These are phyloP conservation scores for Gastrolobium villosum DNA, from an alignment of 306 rosid genomes.

Conservation along the genomic window DNA sequence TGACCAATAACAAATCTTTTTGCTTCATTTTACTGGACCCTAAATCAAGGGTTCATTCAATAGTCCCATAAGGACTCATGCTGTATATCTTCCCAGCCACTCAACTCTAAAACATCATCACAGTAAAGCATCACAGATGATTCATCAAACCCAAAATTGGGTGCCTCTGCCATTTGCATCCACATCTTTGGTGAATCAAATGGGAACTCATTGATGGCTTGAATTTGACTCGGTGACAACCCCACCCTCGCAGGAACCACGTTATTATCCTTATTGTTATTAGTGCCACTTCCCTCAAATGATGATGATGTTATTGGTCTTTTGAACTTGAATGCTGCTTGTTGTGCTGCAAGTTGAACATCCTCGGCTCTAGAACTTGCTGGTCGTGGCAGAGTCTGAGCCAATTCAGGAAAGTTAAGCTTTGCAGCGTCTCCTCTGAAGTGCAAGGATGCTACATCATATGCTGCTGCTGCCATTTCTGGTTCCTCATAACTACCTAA, in stretches of 20 bases:
- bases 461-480: conserved; percentile 93
- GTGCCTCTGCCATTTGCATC: conserved; percentile 78
- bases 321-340: conserved; percentile 68
- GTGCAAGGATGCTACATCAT: conserved; percentile 86
- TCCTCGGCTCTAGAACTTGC: conserved; percentile 63
- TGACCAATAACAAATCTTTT: no score
- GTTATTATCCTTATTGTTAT: neutral
- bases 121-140: conserved; percentile 35
- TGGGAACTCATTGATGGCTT: conserved; percentile 90
- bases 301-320: neutral
- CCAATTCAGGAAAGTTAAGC: conserved; percentile 80
- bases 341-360: conserved; percentile 77
- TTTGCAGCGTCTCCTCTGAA: conserved; percentile 61
- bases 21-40: no score
- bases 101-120: conserved; percentile 24
- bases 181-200: conserved; percentile 92
- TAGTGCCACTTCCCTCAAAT: neutral
- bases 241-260: conserved; percentile 59
- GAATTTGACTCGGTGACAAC: conserved; percentile 77
- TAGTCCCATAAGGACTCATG: conserved; percentile 67
- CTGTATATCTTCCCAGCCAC: conserved; percentile 62
- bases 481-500: conserved; percentile 82
- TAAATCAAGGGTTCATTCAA: conserved; percentile 26
- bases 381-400: conserved; percentile 62
- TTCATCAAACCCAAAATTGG: conserved; percentile 50